Conservation (phyloP, 768 basidiomycete genomes). For the Boletus rubroflammeus region DNA sequence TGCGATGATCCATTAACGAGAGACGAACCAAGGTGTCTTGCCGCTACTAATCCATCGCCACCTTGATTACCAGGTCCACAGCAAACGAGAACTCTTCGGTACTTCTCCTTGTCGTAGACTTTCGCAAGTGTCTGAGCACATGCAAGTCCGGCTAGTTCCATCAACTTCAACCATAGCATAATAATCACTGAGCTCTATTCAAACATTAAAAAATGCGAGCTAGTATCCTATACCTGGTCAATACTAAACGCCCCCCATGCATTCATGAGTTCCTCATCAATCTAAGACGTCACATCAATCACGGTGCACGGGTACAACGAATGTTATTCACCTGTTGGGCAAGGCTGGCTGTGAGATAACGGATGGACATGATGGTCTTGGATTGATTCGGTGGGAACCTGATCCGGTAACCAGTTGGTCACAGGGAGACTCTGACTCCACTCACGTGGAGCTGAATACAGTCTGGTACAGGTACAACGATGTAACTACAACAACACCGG, state of each 20-base stretch:
- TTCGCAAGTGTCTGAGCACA: constrained; percentile 85
- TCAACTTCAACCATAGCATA: constrained; percentile 52
- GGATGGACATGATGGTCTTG: constrained; percentile 43
- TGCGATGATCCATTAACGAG: neutral
- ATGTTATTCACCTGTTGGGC: constrained; percentile 62
- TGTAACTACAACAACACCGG: constrained; percentile 1
- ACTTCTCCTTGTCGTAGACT: constrained; percentile 65
- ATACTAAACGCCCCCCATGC: constrained; percentile 86
- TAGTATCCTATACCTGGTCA: constrained; percentile 62
- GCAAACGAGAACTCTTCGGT: constrained; percentile 83
- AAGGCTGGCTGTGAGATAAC: constrained; percentile 66
- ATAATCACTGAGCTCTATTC: neutral
- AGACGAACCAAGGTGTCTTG: constrained; percentile 78
- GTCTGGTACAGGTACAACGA: constrained; percentile 7
- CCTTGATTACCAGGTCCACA: constrained; percentile 98
- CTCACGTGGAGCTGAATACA: neutral
- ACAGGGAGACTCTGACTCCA: neutral
- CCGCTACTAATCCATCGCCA: constrained; percentile 96
- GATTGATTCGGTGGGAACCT: neutral
- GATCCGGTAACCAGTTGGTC: neutral
- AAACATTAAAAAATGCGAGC: neutral
- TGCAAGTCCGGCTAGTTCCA: constrained; percentile 94
- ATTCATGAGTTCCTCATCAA: constrained; percentile 94
- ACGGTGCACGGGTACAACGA: neutral
- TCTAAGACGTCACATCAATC: constrained; percentile 42